Conservation (phyloP, 163 green algal species). For the Chloromonas sp. region DNA sequence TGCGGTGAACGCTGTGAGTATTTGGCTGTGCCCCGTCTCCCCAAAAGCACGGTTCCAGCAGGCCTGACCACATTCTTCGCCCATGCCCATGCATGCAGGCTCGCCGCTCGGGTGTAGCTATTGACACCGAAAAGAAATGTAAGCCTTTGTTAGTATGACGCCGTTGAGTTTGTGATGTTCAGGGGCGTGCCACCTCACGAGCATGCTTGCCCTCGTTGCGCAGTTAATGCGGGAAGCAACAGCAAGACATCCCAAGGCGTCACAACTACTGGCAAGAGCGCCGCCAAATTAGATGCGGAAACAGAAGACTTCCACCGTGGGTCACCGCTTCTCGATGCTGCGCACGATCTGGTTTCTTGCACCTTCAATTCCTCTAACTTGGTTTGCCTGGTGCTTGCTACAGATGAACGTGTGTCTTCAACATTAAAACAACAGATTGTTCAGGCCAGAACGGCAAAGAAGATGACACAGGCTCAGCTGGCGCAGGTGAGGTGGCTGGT, state of each 20-base stretch:
- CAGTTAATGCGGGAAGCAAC: constrained; percentile 48
- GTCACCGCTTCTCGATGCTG: constrained; percentile 3
- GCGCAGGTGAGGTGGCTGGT: constrained; percentile 41
- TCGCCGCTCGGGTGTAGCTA: constrained; percentile 33
- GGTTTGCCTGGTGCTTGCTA: not conserved
- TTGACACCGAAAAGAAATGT: constrained; percentile 71
- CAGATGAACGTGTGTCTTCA: constrained; percentile 78
- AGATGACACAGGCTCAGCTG: constrained; percentile 90
- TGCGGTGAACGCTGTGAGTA: constrained; percentile 59
- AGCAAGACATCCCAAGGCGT: constrained; percentile 20
- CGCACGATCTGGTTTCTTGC: not conserved
- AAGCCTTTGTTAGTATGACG: constrained; percentile 6
- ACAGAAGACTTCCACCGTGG: constrained; percentile 86
- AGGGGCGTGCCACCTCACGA: too few relatives aligned
- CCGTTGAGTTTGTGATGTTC: constrained; percentile 10
- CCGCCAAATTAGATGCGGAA: constrained; percentile 92
- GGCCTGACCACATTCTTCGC: not conserved
- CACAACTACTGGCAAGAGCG: constrained; percentile 56
- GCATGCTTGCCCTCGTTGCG: too few relatives aligned
- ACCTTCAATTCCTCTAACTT: not conserved
- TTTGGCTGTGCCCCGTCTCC: not conserved
- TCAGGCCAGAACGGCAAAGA: constrained; percentile 75
- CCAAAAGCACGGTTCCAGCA: not conserved
- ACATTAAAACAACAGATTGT: constrained; percentile 85
- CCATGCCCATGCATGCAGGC: constrained; percentile 18